Conservation (phyloP, 495 filamentous ascomycete genomes). For the Penicillium steckii region DNA sequence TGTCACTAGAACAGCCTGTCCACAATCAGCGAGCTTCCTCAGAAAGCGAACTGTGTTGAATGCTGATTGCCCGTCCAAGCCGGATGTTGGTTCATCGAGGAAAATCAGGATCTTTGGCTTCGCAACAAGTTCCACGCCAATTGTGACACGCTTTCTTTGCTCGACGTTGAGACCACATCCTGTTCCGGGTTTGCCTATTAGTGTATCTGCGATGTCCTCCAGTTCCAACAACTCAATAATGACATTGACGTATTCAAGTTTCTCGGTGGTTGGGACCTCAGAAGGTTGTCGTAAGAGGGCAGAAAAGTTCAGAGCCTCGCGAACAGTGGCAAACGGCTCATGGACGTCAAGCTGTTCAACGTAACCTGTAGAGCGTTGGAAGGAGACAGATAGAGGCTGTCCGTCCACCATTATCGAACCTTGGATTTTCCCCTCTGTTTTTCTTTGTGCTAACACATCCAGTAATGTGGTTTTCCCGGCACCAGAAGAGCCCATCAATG, state of each 20-base stretch:
- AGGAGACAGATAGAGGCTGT: conserved; percentile 69
- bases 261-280: conserved; percentile 50
- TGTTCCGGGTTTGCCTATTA: conserved; percentile 50
- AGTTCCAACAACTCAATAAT: conserved; percentile 61
- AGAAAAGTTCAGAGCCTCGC: conserved; percentile 62
- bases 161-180: conserved; percentile 53
- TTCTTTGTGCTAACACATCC: conserved; percentile 59
- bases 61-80: conserved; percentile 64
- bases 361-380: conserved; percentile 69
- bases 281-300: conserved; percentile 56
- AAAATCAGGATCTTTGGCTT: conserved; percentile 70
- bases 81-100: conserved; percentile 75
- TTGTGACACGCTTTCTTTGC: conserved; percentile 65
- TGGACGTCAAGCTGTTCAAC: conserved; percentile 62
- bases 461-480: conserved; percentile 61
- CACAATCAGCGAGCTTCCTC: conserved; percentile 61
- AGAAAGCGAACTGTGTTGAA: conserved; percentile 65
- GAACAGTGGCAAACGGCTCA: conserved; percentile 57
- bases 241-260: conserved; percentile 58
- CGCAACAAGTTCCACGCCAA: conserved; percentile 65
- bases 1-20: conserved; percentile 73
- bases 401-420: conserved; percentile 88
- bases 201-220: conserved; percentile 51
- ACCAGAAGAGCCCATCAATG: conserved; percentile 64
- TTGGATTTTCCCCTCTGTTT: conserved; percentile 79